These are phyloP conservation scores for Starmera dryadoides DNA, from an alignment of 805 yeast species.

Conservation along the genomic window DNA sequence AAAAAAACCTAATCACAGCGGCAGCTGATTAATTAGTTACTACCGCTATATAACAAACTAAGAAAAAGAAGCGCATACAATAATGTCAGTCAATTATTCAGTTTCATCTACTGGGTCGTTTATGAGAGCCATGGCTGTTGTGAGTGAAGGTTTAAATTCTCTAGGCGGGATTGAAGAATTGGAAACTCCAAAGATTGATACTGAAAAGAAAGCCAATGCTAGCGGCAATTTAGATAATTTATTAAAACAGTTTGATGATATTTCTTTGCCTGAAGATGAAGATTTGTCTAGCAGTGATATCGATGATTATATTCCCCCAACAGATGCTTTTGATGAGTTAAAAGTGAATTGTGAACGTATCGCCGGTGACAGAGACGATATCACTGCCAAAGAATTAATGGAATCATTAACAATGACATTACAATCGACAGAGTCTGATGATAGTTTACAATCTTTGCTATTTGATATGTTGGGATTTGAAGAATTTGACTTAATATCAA, in stretches of 20 bases:
- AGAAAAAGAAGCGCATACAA: too few relatives aligned
- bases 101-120: constrained; percentile 66
- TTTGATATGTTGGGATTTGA: constrained; percentile 84
- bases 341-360: constrained; percentile 23
- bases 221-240: constrained; percentile 28
- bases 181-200: constrained; percentile 32
- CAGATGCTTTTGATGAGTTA: constrained; percentile 9
- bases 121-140: constrained; percentile 70
- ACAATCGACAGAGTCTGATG: constrained; percentile 35
- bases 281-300: constrained; percentile 12
- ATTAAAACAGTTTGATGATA: constrained; percentile 25
- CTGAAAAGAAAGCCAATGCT: constrained; percentile 27
- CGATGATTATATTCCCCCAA: constrained; percentile 4
- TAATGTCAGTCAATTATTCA: constrained; percentile 42
- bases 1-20: too few relatives aligned
- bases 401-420: constrained; percentile 25
- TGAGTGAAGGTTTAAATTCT: constrained; percentile 41
- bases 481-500: constrained; percentile 71
- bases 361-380: constrained; percentile 25
- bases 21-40: too few relatives aligned
- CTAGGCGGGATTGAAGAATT: constrained; percentile 18
- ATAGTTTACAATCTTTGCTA: constrained; percentile 60
- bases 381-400: constrained; percentile 25
- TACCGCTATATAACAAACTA: background rate
- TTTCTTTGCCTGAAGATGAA: constrained; percentile 17